Base-by-base conservation (phyloP, 805 yeast genomes). In the Kuraishia floccosa region DNA sequence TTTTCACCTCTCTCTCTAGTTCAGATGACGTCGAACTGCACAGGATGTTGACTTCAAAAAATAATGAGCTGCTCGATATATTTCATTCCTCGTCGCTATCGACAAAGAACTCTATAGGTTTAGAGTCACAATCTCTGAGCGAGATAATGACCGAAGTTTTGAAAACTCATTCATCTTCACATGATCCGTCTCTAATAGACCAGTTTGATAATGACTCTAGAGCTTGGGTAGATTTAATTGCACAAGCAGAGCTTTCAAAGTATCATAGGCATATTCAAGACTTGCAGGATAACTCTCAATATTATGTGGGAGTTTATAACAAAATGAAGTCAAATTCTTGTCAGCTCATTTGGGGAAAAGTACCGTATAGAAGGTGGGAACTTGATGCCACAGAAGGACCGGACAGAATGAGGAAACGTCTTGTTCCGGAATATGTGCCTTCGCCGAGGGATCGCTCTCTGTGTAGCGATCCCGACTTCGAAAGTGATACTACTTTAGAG, bases 381-480 rank as follows among this genome's bases (percentile, higher is more conserved):
- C 50, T 83, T 7, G 93, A 82, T 45, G 65, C 68, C 19, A 72
- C 77, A 30, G 94, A 84, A 46, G 81, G 83, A 21, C 58, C 64
- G 18, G 74, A 76, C 40, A 55, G 89, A 39, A 77, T 72, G 69
- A 59, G 87, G 20, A 74, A 65, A 35, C 57, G 81, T 35, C 45
- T 83, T 28, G 48, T 77, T 4, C 68, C 72, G 13, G 74, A 69
- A 34, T 69, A 67, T 34, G 68, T 68, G 25, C 40, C 39, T n/a
- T n/a, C n/a, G n/a, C n/a, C n/a, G n/a, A n/a, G n/a, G n/a, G n/a
- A n/a, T n/a, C n/a, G n/a, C n/a, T n/a, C n/a, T n/a, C n/a, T n/a
- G n/a, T n/a, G n/a, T n/a, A n/a, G n/a, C n/a, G n/a, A n/a, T n/a
- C n/a, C n/a, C n/a, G n/a, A 12, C 20, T 28, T 13, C 7, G 5